Percentiles rank a stretch among this genome's conserved stretches.
Evolutionary conservation across 2,329 filamentous ascomycete species (phyloP).

Genomic region (Fusarium guadeloupense): DNA sequence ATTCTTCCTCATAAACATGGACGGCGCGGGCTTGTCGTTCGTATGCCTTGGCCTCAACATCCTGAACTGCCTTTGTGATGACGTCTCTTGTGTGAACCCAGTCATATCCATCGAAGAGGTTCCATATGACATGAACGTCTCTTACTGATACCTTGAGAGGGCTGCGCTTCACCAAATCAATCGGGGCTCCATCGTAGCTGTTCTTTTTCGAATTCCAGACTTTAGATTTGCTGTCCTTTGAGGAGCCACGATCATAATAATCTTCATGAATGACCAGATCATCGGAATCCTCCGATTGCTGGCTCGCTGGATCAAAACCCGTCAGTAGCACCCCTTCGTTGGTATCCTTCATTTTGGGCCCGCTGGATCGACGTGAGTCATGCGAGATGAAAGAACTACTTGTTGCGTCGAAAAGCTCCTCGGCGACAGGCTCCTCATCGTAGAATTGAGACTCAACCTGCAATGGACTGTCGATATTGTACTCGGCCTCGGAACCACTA

Average conservation of each 20-base stretch:
- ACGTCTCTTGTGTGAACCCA: conserved; percentile 88
- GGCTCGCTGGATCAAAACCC: conserved; percentile 44
- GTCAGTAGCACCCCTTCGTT: conserved; percentile 51
- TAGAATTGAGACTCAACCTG: conserved; percentile 59
- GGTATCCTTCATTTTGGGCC: conserved; percentile 48
- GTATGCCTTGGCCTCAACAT: conserved; percentile 83
- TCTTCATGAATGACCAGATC: conserved; percentile 79
- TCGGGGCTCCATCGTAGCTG: conserved; percentile 73
- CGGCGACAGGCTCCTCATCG: conserved; percentile 53
- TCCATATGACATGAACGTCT: conserved; percentile 95
- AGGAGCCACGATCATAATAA: conserved; percentile 74
- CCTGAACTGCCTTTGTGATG: conserved; percentile 87
- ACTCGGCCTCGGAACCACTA: conserved; percentile 46
- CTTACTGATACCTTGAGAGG: conserved; percentile 82
- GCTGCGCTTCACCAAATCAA: conserved; percentile 68
- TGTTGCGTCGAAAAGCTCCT: conserved; percentile 61
- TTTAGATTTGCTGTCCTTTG: conserved; percentile 73
- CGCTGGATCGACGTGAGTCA: conserved; percentile 10
- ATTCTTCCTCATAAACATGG: conserved; percentile 71
- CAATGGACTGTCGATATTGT: conserved; percentile 49
- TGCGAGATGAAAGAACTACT: conserved; percentile 45
- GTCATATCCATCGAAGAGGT: conserved; percentile 96
- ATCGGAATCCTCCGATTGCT: conserved; percentile 61
- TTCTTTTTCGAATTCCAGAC: conserved; percentile 84
- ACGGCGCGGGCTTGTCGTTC: conserved; percentile 72